Base-by-base conservation (phyloP, 768 basidiomycete genomes). In the Rhodotorula babjevae region DNA sequence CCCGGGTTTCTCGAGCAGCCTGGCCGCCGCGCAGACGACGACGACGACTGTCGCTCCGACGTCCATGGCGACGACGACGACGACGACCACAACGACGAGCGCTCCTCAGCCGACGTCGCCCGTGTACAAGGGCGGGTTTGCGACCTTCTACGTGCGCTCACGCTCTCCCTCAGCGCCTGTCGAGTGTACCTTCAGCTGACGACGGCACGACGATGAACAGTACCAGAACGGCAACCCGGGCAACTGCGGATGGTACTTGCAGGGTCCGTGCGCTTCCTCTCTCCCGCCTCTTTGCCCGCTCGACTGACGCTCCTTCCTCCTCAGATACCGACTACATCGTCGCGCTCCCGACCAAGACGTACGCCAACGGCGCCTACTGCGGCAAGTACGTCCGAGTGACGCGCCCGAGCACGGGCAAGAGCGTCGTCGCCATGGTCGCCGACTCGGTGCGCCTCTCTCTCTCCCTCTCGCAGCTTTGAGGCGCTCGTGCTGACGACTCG, bases 381-480 rank as follows among this genome's bases (percentile, higher is more conserved):
- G 27, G 53, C n/a, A 40, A 52, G 15, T 52, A 77, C 69, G 75
- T 74, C 58, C 71, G 76, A n/a, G 36, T 77, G 47, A 73, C 62
- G 31, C 66, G 74, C 11, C 9, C 50, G 6, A 57, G 64, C 33
- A 63, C 68, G 23, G 74, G 74, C 11, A 61, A 61, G 25, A 33
- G 25, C 42, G 65, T 69, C 57, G n/a, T 40, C 57, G 57, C 65
- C 29, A 49, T 58, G 33, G 58, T 66, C 0, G 57, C 58, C 25
- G 65, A 66, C 60, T 60, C 62, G 19, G 44, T 58, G 36, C 31
- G 55, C 46, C n/a, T 19, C 12, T 27, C 49, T 57, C 33, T 1
- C 33, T 63, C 55, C 31, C 21, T 40, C 27, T n/a, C n/a, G n/a
- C n/a, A n/a, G n/a, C n/a, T n/a, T n/a, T n/a, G n/a, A n/a, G n/a